Evolutionary conservation across 257 asterid genomes (phyloP), one percentile per base, ranked within the genome.

Genomic region (Penstemon eatonii): DNA sequence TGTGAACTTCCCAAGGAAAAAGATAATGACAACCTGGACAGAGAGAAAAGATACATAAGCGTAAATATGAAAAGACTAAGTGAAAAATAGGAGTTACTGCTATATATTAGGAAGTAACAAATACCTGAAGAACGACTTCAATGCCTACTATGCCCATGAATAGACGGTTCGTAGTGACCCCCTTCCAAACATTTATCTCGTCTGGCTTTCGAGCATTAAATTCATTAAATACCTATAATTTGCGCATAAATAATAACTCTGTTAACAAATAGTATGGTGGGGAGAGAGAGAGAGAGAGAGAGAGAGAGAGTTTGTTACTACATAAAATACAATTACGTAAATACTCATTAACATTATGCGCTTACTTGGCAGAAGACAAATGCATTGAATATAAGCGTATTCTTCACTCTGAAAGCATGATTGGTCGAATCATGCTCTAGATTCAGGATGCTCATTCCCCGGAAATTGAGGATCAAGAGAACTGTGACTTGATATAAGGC

Each of bases 161-260:
- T 56, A 93, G 95, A 73, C 37, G 79, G 82, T 90, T 93, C 57
- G 51, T 87, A 52, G 85, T 80, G 36, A 93, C 91, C 53, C 97
- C 97, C 70, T 72, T 75, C 76, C 84, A 93, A 12, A 88, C 90
- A 79, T 93, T 93, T 5, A 88, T 73, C 84, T 93, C 88, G 55
- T 93, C 97, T 0, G 97, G 97, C 69, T 90, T 88, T 55, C 99
- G 88, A 74, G 97, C 92, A 79, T 93, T 93, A 44, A 93, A 83
- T 72, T 86, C 96, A 66, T 93, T 93, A 74, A 93, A 93, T 38
- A 88, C 59, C 99, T 93, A 80, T 37, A 52, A 60, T 38, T 54
- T 65, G 63, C 15, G 53, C 15, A 76, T 63, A 44, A 12, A 43
- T 59, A 53, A 41, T 25, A 56, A 59, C 60, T 60, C 40, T 9